Evolutionary conservation across 768 basidiomycete genomes (phyloP), one percentile per base, ranked within the genome.

Genomic region (Austroboletus festivus): DNA sequence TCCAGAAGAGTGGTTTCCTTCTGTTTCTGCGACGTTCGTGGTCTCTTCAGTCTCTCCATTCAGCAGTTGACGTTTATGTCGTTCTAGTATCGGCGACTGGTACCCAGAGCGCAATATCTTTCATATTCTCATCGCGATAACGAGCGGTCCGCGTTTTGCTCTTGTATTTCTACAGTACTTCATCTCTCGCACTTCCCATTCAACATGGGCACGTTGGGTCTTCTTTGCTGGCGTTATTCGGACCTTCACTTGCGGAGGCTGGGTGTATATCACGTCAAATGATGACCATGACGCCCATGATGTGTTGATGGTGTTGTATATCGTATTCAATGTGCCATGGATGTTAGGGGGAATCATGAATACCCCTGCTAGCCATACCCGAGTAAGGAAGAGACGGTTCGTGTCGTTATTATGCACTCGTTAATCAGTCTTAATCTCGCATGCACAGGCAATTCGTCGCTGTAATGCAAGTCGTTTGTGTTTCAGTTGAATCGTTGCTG

Each of bases 1-100:
- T 59, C 92, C 92, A 0, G 70, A 90, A 41, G 92, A 95, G 62
- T 93, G 87, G 87, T 89, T 89, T 54, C 93, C 93, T 7, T 92
- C 89, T 5, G 93, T 95, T 9, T 89, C 88, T 33, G 84, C 86
- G 12, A 86, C 88, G 83, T 87, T 62, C 52, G 84, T 73, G 22
- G 2, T 1, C 16, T 20, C 9, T 3, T 45, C 11, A 9, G 2
- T n/a, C 21, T 24, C 8, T 34, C 21, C 21, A 13, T 19, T 9
- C 37, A 22, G 20, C 10, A 9, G 42, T n/a, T 44, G 5, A 21
- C 26, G 59, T 34, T 21, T 20, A 2, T n/a, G 12, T 49, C 16
- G 9, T 16, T n/a, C 28, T 37, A 93, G 89, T 6, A 88, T 93
- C 46, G 92, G 93, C 3, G 92, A 95, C 71, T 91, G 89, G 85